A percentile compares a stretch with the other conserved stretches of the same genome.
phyloP scores from a whole-genome alignment of 352 stramenopile species.

The Phytophthora pseudosyringae region DNA sequence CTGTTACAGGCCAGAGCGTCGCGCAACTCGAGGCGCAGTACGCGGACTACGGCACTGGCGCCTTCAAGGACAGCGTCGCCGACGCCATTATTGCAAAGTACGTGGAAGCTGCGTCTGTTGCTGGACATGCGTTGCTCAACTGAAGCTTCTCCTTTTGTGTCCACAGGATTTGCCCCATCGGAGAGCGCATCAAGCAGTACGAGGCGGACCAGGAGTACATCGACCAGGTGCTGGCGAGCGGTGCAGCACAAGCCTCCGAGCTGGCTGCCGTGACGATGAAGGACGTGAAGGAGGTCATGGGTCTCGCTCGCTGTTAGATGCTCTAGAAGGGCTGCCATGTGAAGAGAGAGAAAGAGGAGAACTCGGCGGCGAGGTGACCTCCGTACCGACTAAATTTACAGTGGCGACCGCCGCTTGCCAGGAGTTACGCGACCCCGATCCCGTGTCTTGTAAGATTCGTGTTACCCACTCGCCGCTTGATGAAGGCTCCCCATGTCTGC shows the following conservation, averaged over 20 bases:
- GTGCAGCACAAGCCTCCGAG: slow-evolving; percentile 67
- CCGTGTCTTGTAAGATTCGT: slow-evolving; percentile 17
- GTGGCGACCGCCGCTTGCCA: slow-evolving; percentile 5
- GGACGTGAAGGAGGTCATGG: slow-evolving; percentile 80
- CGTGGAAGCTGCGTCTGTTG: slow-evolving; percentile 9
- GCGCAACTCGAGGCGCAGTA: slow-evolving; percentile 80
- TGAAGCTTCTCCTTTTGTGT: slow-evolving; percentile 12
- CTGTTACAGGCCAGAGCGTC: slow-evolving; percentile 73
- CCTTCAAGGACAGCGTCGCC: slow-evolving; percentile 96
- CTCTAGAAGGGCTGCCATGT: background rate
- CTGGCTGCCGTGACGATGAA: slow-evolving; percentile 75
- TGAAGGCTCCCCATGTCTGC: slow-evolving; percentile 8
- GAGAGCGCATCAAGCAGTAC: slow-evolving; percentile 93
- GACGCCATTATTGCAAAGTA: slow-evolving; percentile 95
- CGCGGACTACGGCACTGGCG: slow-evolving; percentile 69
- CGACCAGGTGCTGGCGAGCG: slow-evolving; percentile 88
- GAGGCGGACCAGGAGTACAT: slow-evolving; percentile 93
- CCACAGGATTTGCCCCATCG: slow-evolving; percentile 92
- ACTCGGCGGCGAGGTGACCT: background rate
- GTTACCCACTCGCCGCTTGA: slow-evolving; percentile 20
- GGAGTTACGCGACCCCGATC: slow-evolving; percentile 22
- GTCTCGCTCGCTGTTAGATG: slow-evolving; percentile 41
- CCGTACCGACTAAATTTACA: slow-evolving; percentile 34
- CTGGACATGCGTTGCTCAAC: too few species aligned
- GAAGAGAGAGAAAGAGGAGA: too few species aligned